phyloP scores from a whole-genome alignment of 2,329 filamentous ascomycete species.

The Pestalotiopsis sp. region DNA sequence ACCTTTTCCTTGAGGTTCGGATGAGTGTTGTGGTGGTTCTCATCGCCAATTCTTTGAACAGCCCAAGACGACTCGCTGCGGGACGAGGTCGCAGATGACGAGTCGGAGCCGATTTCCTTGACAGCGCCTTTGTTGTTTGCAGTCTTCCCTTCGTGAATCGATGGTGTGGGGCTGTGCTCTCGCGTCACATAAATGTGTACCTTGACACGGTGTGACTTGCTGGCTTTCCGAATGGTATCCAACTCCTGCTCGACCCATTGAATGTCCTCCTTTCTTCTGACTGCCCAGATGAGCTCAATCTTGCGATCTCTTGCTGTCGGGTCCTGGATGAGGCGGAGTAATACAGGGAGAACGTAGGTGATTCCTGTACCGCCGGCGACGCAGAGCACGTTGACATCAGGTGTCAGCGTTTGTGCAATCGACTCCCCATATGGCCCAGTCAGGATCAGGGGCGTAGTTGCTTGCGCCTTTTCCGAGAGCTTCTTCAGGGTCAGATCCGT shows the following conservation, averaged over 20 bases:
- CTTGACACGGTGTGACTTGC: constrained; percentile 42
- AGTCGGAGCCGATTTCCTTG: constrained; percentile 27
- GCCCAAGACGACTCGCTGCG: constrained; percentile 26
- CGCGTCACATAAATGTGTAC: constrained; percentile 64
- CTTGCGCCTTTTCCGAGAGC: constrained; percentile 27
- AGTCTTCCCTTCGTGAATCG: constrained; percentile 27
- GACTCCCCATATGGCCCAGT: constrained; percentile 65
- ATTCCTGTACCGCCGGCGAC: constrained; percentile 62
- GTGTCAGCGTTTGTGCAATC: constrained; percentile 43
- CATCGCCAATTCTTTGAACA: constrained; percentile 30
- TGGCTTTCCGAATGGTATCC: constrained; percentile 44
- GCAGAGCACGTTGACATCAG: constrained; percentile 50
- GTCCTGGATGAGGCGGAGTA: constrained; percentile 41
- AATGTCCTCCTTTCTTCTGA: constrained; percentile 56
- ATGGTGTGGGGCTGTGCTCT: constrained; percentile 37
- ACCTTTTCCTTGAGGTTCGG: constrained; percentile 51
- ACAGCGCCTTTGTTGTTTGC: constrained; percentile 23
- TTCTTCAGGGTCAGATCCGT: constrained; percentile 46
- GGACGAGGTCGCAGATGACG: constrained; percentile 22
- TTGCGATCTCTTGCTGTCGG: constrained; percentile 38
- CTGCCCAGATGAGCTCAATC: constrained; percentile 67
- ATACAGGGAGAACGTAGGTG: constrained; percentile 56
- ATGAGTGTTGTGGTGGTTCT: constrained; percentile 35
- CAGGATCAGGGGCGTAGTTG: constrained; percentile 59
- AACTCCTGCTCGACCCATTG: constrained; percentile 63